Percentiles rank a stretch among this genome's conserved stretches.
phyloP scores from a whole-genome alignment of 2,329 filamentous ascomycete species.

The Ceratocystiopsis sp. region DNA sequence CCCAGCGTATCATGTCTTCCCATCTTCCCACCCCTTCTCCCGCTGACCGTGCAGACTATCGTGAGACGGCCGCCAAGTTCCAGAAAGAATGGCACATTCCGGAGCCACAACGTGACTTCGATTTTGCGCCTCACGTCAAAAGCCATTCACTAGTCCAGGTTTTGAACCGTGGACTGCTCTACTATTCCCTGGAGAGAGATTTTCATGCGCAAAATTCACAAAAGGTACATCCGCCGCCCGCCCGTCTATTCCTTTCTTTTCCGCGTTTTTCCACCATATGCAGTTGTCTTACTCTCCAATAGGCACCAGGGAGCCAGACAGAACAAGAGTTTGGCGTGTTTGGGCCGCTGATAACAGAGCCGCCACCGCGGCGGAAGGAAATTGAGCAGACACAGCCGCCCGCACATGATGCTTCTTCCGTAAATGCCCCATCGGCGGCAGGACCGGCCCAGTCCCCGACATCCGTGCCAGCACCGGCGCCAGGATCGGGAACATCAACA shows the following conservation, averaged over 20 bases:
- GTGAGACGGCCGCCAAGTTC: conserved; percentile 49
- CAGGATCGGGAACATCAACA: conserved; percentile 7
- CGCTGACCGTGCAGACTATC: conserved; percentile 34
- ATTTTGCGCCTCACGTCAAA: conserved; percentile 48
- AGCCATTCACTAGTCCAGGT: conserved; percentile 45
- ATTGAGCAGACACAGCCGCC: no score
- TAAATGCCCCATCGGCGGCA: no score
- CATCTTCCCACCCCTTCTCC: neutral
- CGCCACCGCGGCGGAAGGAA: conserved; percentile 12
- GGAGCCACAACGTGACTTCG: conserved; percentile 43
- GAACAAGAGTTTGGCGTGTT: conserved; percentile 34
- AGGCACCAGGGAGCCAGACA: no score
- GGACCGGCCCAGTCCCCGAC: neutral
- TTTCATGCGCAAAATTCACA: conserved; percentile 24
- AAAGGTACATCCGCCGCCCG: conserved; percentile 7
- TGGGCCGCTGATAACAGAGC: conserved; percentile 33
- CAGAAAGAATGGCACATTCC: conserved; percentile 51
- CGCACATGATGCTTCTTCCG: no score
- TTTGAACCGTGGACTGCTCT: conserved; percentile 46
- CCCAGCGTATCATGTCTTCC: neutral
- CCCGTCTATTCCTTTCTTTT: neutral
- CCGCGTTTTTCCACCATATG: neutral
- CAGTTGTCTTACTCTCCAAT: no score
- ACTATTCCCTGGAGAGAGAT: conserved; percentile 41
- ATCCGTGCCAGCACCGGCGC: neutral